Evolutionary conservation across 148 eudicot genomes (phyloP).

Genomic region (Rhododendron williamsianum): DNA sequence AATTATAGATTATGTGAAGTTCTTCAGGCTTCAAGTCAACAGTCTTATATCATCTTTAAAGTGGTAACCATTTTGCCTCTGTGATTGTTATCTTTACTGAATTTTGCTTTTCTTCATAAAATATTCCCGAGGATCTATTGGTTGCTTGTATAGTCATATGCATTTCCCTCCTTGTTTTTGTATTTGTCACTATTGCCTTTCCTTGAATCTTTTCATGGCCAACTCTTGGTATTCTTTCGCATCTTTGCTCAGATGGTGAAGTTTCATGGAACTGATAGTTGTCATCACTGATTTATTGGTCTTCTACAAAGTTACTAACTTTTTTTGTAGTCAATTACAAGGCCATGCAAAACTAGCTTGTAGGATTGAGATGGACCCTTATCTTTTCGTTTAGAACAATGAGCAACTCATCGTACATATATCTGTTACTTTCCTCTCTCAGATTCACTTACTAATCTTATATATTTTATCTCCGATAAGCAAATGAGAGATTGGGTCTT

Average conservation of each 20-base stretch:
- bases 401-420: too few relatives aligned
- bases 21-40: constrained; percentile 56
- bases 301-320: neutral
- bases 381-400: too few relatives aligned
- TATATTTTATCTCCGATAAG: too few relatives aligned
- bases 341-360: neutral
- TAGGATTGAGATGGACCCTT: neutral
- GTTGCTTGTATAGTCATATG: neutral
- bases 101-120: neutral
- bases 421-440: too few relatives aligned
- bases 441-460: too few relatives aligned
- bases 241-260: neutral
- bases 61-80: too few relatives aligned
- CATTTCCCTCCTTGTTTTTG: neutral
- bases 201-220: constrained; percentile 1
- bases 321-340: neutral
- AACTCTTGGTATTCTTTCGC: neutral
- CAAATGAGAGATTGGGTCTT: too few relatives aligned
- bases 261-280: neutral
- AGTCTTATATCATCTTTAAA: neutral
- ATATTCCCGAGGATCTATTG: neutral
- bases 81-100: too few relatives aligned
- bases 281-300: neutral
- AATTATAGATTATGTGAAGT: constrained; percentile 56
- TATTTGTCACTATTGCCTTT: neutral